Conservation (phyloP, 192 early-diverging fungal species). For the Coemansia umbellata region DNA sequence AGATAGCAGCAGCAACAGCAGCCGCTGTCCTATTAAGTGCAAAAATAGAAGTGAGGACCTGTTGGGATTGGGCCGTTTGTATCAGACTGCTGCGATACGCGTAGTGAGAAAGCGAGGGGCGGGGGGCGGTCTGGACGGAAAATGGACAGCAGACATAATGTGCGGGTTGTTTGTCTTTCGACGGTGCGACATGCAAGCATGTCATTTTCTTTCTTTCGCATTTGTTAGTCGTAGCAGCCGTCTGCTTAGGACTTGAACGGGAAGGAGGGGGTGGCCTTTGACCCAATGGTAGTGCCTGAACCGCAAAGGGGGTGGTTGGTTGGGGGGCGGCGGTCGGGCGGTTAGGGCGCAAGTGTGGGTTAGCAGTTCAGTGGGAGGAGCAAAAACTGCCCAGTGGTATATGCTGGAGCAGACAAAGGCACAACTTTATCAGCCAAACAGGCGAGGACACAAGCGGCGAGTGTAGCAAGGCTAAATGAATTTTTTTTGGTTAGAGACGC, state of each 20-base stretch:
- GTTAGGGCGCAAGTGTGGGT: background rate
- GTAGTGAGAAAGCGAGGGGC: too few species aligned
- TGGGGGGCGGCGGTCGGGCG: background rate
- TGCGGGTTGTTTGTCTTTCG: too few species aligned
- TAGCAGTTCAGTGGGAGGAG: background rate
- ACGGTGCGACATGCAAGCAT: background rate
- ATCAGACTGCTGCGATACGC: too few species aligned
- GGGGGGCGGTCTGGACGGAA: background rate
- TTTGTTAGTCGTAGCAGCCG: background rate
- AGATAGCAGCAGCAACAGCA: too few species aligned
- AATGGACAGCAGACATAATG: background rate
- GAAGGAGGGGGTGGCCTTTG: background rate
- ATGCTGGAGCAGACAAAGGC: too few species aligned
- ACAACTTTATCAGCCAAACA: too few species aligned
- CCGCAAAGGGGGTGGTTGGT: background rate
- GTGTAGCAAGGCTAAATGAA: slow-evolving; percentile 6
- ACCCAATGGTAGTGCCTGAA: slow-evolving; percentile 1
- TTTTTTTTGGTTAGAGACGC: slow-evolving; percentile 12
- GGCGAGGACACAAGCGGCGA: background rate
- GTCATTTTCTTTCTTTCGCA: background rate
- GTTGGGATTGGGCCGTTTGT: too few species aligned
- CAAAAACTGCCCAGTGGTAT: too few species aligned
- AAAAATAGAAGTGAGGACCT: too few species aligned
- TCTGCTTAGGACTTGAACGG: too few species aligned
- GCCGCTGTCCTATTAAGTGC: too few species aligned